Base-by-base conservation (phyloP, 1,139 yeast genomes). In the Kurtzmaniella quercitrusa region DNA sequence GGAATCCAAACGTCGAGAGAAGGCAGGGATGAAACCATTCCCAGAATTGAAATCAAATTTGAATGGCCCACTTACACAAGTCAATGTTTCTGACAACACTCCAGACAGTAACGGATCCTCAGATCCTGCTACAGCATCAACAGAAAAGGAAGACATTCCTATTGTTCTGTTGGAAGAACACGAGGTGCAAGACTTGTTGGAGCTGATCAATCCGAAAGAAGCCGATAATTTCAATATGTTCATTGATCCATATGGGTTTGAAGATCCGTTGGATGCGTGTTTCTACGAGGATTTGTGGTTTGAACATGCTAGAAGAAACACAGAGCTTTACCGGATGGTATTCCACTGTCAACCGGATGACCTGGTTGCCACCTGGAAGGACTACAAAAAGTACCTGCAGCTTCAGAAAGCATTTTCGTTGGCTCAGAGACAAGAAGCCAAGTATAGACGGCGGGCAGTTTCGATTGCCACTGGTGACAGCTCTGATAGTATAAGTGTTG, bases 291-390 rank as follows among this genome's bases (percentile, higher is more conserved):
- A 89, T 52, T 63, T 84, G n/a, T 93, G 97, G 97, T 79, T 75
- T 56, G 84, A 86, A 10, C 81, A 80, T 58, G 98, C 98, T 0
- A 70, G 85, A 47, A 75, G 91, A 53, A 94, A 94, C 58, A 90
- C 98, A 0, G 75, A 79, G 48, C 68, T 93, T 7, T 94, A 78
- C 66, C 74, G 97, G 48, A 73, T 85, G 63, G 89, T 93, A 2
- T 94, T 94, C 74, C 93, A 91, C 51, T 82, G 90, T 50, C 98
- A 93, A 60, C 99, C 99, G 0, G 98, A 94, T 62, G 89, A 93
- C 59, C 73, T 78, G 14, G 98, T 93, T 12, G 73, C 75, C 18
- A 78, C 93, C 0, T 94, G 99, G 99, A 78, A 79, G 46, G 96
- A 89, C 41, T 94, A 90, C 61, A 90, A 88, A 59, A 81, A 76